Conservation (phyloP, 148 eudicot genomes). For the Rhododendron griersonianum region DNA sequence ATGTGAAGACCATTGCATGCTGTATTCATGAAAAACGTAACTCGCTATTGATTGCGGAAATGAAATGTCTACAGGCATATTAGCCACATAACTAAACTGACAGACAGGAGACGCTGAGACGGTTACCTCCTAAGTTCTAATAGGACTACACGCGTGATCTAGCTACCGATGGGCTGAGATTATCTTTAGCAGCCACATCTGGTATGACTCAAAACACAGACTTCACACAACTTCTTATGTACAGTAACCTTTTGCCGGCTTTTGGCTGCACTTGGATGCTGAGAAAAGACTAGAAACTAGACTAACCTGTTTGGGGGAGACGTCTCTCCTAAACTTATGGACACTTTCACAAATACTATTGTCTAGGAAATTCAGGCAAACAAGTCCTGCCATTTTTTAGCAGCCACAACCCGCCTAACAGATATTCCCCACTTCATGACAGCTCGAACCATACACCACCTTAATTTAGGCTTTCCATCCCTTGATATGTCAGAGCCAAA, state of each 20-base stretch:
- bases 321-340: background rate
- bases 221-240: background rate
- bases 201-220: background rate
- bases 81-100: background rate
- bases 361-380: conserved; percentile 4
- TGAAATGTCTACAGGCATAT: background rate
- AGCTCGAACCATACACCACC: conserved; percentile 73
- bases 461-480: conserved; percentile 35
- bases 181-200: conserved; percentile 7
- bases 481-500: conserved; percentile 22
- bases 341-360: background rate
- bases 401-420: conserved; percentile 46
- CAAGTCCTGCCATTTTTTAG: conserved; percentile 26
- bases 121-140: background rate
- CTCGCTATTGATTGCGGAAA: background rate
- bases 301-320: background rate
- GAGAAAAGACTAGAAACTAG: background rate
- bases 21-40: background rate
- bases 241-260: background rate
- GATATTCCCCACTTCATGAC: conserved; percentile 57
- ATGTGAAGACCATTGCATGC: background rate
- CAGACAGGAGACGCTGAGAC: background rate
- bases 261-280: background rate
- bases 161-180: background rate
- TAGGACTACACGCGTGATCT: background rate